A percentile compares a stretch with the other conserved stretches of the same genome.
Evolutionary conservation across 2,329 filamentous ascomycete species (phyloP).

Genomic region (Colletotrichum sp.): DNA sequence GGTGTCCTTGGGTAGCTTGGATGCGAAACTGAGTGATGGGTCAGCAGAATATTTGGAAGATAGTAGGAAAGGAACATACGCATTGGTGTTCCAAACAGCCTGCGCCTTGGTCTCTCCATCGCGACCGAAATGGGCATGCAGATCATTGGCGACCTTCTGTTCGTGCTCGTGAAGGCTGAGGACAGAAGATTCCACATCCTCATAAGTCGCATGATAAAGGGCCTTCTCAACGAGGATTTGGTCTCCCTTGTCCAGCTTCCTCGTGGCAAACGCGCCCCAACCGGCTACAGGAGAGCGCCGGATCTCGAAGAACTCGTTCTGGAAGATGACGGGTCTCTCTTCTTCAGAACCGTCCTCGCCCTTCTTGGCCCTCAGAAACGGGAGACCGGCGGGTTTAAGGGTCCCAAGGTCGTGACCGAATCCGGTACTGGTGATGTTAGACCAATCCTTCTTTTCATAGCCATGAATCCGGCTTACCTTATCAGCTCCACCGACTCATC

Average conservation of each 20-base stretch:
- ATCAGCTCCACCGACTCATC: not conserved
- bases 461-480: not conserved
- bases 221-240: constrained; percentile 51
- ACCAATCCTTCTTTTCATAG: not conserved
- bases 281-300: constrained; percentile 46
- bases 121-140: constrained; percentile 38
- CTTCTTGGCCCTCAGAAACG: not conserved
- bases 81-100: constrained; percentile 51
- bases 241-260: constrained; percentile 40
- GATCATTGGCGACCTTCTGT: constrained; percentile 37
- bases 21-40: constrained; percentile 29
- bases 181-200: not conserved
- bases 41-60: too few species aligned
- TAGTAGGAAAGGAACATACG: constrained; percentile 36
- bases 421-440: not conserved
- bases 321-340: constrained; percentile 24
- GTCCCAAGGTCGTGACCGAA: rapidly evolving
- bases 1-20: not conserved
- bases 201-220: constrained; percentile 36
- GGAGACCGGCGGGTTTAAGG: not conserved
- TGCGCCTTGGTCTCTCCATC: constrained; percentile 31
- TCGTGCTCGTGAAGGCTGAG: constrained; percentile 32
- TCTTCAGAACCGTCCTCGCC: rapidly evolving
- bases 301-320: constrained; percentile 47
- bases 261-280: constrained; percentile 51